phyloP scores from a whole-genome alignment of 202 grass and related monocot species.

The Carex arenaria region DNA sequence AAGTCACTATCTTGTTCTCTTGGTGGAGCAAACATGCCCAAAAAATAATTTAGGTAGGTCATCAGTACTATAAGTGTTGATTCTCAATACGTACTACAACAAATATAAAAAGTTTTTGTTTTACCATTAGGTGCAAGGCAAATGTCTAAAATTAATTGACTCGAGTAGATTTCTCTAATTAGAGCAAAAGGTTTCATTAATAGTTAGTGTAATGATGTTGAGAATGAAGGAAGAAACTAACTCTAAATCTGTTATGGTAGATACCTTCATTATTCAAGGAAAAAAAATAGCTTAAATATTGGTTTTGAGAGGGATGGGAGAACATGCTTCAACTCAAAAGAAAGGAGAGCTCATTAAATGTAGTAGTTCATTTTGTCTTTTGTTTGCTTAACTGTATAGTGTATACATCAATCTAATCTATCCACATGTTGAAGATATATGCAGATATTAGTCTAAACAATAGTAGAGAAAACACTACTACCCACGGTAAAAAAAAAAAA shows the following conservation, averaged over 20 bases:
- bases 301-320: background rate
- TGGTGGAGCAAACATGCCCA: background rate
- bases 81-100: background rate
- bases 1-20: background rate
- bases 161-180: background rate
- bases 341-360: constrained; percentile 11
- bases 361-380: constrained; percentile 5
- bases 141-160: background rate
- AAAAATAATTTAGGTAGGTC: background rate
- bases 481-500: no score
- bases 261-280: background rate
- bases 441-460: no score
- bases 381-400: background rate
- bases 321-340: background rate
- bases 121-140: background rate
- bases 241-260: background rate
- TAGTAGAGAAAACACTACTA: no score
- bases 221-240: background rate
- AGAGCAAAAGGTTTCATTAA: background rate
- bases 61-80: background rate
- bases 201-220: background rate
- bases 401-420: background rate
- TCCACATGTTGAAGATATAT: no score
- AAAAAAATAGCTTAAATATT: background rate
- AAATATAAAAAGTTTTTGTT: background rate